Conservation (phyloP, 106 monocot species). For the Dioscorea alata region DNA sequence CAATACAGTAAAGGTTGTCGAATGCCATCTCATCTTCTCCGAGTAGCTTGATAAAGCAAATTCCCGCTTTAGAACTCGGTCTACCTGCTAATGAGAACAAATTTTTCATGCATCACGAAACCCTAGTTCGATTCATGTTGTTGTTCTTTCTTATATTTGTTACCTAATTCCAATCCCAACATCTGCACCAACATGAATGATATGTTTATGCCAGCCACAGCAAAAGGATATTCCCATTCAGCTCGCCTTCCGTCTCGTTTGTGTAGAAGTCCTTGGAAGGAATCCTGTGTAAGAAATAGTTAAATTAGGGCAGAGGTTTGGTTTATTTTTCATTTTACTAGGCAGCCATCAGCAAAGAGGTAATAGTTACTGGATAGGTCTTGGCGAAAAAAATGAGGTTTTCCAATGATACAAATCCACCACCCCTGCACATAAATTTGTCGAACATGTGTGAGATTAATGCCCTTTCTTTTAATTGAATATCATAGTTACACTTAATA, state of each 20-base stretch:
- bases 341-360: not conserved
- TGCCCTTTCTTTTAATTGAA: not conserved
- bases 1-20: constrained; percentile 78
- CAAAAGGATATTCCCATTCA: constrained; percentile 85
- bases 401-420: constrained; percentile 86
- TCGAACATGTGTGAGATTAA: not conserved
- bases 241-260: constrained; percentile 55
- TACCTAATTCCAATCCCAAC: constrained; percentile 67
- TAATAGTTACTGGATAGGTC: constrained; percentile 62
- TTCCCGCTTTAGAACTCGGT: constrained; percentile 37
- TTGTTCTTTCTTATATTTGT: not conserved
- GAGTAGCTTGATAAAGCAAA: constrained; percentile 48
- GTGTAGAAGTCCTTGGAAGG: constrained; percentile 58
- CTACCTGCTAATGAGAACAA: constrained; percentile 21
- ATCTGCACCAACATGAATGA: constrained; percentile 66
- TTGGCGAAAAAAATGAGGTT: constrained; percentile 88
- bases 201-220: constrained; percentile 66
- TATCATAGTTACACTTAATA: not conserved
- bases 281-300: constrained; percentile 28
- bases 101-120: not conserved
- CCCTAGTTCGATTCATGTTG: not conserved
- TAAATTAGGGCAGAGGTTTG: not conserved
- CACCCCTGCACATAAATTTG: constrained; percentile 48
- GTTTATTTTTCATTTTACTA: not conserved
- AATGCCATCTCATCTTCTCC: constrained; percentile 70